A percentile compares a stretch with the other conserved stretches of the same genome.
Conservation (phyloP, 2,329 filamentous ascomycete species). For the Ceratocystis diversiconidia region DNA sequence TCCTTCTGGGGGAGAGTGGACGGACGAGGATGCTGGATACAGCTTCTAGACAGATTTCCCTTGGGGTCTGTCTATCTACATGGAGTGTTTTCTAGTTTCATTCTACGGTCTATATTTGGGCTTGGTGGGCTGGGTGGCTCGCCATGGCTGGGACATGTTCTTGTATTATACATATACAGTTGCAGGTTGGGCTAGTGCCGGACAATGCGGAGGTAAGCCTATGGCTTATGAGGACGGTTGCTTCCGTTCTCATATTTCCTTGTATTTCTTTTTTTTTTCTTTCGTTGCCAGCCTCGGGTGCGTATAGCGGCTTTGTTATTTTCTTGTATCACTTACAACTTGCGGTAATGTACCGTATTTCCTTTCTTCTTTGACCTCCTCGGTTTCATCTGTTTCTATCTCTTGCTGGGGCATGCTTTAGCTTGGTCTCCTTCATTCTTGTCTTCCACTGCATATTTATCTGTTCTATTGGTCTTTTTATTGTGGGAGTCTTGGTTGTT, state of each 20-base stretch:
- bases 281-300: background rate
- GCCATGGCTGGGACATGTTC: background rate
- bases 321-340: background rate
- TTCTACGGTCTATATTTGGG: background rate
- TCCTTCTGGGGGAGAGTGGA: slow-evolving; percentile 52
- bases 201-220: background rate
- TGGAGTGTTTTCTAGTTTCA: background rate
- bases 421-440: background rate
- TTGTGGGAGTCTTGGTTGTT: background rate
- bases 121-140: background rate
- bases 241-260: background rate
- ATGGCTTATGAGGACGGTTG: background rate
- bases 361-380: background rate
- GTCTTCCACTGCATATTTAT: background rate
- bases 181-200: too few relatives aligned
- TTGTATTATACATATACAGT: background rate
- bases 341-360: background rate
- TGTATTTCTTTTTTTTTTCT: background rate
- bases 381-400: background rate
- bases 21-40: slow-evolving; percentile 47
- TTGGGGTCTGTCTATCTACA: background rate
- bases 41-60: background rate
- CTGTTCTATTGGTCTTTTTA: background rate
- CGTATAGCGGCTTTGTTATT: background rate
- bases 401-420: background rate